Conservation (phyloP, 2,329 filamentous ascomycete species). For the Stylonectria norvegica region DNA sequence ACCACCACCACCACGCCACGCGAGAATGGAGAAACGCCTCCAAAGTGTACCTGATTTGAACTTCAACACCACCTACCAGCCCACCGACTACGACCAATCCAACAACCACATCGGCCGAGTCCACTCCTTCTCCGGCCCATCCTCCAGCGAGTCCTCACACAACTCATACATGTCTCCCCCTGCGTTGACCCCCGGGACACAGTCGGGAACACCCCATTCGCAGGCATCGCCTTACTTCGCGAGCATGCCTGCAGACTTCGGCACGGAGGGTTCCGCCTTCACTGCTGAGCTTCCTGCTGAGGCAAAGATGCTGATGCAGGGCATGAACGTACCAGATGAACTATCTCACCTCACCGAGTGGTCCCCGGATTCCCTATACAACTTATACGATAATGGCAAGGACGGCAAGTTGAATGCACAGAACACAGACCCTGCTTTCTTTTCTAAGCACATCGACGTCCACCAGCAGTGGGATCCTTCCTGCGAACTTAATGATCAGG, state of each 20-base stretch:
- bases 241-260: slow-evolving; percentile 11
- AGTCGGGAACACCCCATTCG: slow-evolving; percentile 20
- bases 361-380: no score
- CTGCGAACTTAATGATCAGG: no score
- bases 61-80: slow-evolving; percentile 22
- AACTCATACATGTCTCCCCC: slow-evolving; percentile 22
- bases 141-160: slow-evolving; percentile 15
- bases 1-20: slow-evolving; percentile 5
- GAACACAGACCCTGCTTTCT: no score
- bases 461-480: no score
- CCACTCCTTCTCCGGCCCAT: slow-evolving; percentile 16
- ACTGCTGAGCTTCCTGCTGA: slow-evolving; percentile 42
- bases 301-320: slow-evolving; percentile 38
- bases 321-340: no score
- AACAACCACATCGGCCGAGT: slow-evolving; percentile 12
- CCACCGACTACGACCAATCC: slow-evolving; percentile 21
- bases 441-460: no score
- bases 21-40: slow-evolving; percentile 5
- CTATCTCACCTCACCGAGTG: no score
- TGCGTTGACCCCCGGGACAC: slow-evolving; percentile 27
- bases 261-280: slow-evolving; percentile 34
- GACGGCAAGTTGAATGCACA: no score
- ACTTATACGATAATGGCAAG: no score
- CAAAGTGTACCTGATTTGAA: slow-evolving; percentile 17
- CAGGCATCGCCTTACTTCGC: slow-evolving; percentile 18